phyloP scores from a whole-genome alignment of 192 early-diverging fungal species.

The Coemansia sp. region DNA sequence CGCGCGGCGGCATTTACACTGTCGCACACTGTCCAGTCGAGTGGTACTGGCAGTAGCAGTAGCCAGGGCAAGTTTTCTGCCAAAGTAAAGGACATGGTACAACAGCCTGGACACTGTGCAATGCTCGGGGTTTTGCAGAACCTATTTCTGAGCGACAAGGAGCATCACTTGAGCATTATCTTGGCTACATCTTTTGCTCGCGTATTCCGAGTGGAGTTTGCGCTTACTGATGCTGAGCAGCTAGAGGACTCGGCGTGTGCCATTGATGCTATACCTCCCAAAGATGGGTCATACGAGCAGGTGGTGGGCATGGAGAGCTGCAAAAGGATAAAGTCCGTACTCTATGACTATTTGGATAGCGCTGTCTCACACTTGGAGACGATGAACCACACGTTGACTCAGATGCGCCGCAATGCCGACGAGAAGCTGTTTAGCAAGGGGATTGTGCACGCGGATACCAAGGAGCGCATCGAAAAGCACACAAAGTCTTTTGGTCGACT shows the following conservation, averaged over 20 bases:
- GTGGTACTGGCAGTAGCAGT: conserved; percentile 1
- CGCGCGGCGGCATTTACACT: conserved; percentile 36
- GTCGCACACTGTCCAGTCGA: conserved; percentile 7
- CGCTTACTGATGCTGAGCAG: conserved; percentile 20
- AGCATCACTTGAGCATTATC: conserved; percentile 44
- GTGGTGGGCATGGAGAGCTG: conserved; percentile 33
- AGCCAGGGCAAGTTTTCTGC: conserved; percentile 21
- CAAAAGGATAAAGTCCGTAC: conserved; percentile 22
- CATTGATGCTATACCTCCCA: not conserved
- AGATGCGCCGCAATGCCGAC: conserved; percentile 74
- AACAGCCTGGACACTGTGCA: conserved; percentile 53
- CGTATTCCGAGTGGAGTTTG: conserved; percentile 32
- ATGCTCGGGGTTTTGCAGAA: conserved; percentile 46
- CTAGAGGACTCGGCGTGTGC: conserved; percentile 13
- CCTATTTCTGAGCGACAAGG: conserved; percentile 46
- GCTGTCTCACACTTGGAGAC: conserved; percentile 31
- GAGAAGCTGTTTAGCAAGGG: conserved; percentile 82
- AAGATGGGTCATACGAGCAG: not conserved
- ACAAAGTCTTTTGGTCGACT: conserved; percentile 33
- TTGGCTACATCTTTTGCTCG: conserved; percentile 41
- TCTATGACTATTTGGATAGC: conserved; percentile 48
- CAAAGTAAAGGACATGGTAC: conserved; percentile 41
- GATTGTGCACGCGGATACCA: conserved; percentile 40
- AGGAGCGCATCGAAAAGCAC: conserved; percentile 40
- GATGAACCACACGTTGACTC: conserved; percentile 65